These are phyloP conservation scores for Yarrowia osloensis DNA, from an alignment of 805 yeast genomes.

Conservation along the genomic window DNA sequence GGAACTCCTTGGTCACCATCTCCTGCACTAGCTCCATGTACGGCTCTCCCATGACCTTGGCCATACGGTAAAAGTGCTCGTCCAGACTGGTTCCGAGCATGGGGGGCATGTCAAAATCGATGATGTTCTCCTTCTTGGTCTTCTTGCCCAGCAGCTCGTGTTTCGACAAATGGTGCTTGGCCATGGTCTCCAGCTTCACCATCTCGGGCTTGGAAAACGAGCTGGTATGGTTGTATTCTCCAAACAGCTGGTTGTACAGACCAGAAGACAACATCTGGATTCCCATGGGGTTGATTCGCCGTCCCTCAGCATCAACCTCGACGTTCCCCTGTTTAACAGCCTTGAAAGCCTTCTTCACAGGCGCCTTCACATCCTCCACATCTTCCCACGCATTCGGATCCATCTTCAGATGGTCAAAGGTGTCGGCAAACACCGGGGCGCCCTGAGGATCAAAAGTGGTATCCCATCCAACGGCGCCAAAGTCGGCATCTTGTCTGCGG, in stretches of 20 bases:
- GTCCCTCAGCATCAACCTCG: not conserved
- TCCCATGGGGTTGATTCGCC: conserved; percentile 46
- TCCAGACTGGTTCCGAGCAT: conserved; percentile 73
- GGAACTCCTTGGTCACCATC: conserved; percentile 47
- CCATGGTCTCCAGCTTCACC: conserved; percentile 50
- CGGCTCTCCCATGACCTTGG: conserved; percentile 58
- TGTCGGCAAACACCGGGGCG: not conserved
- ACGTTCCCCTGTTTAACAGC: not conserved
- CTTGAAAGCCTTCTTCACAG: not conserved
- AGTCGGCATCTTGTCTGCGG: not conserved
- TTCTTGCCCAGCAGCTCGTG: conserved; percentile 76
- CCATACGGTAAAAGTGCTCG: conserved; percentile 78
- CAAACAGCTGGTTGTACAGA: conserved; percentile 37
- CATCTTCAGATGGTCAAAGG: not conserved
- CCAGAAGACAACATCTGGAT: conserved; percentile 39
- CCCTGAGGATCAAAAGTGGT: not conserved
- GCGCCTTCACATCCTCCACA: not conserved
- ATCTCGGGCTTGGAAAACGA: not conserved
- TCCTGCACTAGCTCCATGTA: conserved; percentile 55
- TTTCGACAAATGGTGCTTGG: conserved; percentile 58
- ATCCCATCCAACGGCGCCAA: not conserved
- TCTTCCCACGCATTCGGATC: conserved; percentile 5
- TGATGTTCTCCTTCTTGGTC: conserved; percentile 61
- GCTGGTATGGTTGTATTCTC: not conserved
- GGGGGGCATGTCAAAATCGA: conserved; percentile 57